Evolutionary conservation across 129 eudicot genomes (phyloP), one percentile per base, ranked within the genome.

Genomic region (Artemisia argyi): DNA sequence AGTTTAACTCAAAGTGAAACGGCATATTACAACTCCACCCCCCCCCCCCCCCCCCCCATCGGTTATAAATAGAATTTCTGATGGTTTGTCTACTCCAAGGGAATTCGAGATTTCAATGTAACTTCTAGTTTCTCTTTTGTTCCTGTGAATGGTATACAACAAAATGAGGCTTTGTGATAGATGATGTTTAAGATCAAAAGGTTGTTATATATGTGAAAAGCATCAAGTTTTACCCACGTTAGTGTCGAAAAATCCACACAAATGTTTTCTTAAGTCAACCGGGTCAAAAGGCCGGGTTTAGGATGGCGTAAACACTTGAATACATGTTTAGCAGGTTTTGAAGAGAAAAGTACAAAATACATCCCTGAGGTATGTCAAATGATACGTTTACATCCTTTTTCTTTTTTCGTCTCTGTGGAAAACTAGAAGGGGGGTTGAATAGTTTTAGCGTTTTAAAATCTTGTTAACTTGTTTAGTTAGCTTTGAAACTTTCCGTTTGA

Each of bases 201-300:
- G 55, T 44, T 13, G 0, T 17, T 15, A 39, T 18, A 64, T 15
- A 26, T 8, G 18, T 7, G 1, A 54, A 35, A 55, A 70, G 32
- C 1, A 22, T 39, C 13, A 9, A 44, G 3, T 1, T 69, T 76
- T 83, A 92, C 97, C 97, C 97, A 89, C 85, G n/a, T 80, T 79
- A 13, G 97, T 92, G 53, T 89, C 96, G 28, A 88, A 92, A 70
- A 80, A 92, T 59, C 97, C 97, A 66, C 76, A 76, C 69, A 89
- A 75, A 67, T 86, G 85, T 62, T 86, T 89, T 76, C 97, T 83
- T 65, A 92, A 80, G 80, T n/a, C n/a, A n/a, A n/a, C n/a, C n/a
- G n/a, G n/a, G n/a, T n/a, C n/a, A n/a, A n/a, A n/a, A n/a, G n/a
- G n/a, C n/a, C n/a, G n/a, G n/a, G n/a, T n/a, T n/a, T n/a, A n/a